A percentile compares a stretch with the other conserved stretches of the same genome.
phyloP scores from a whole-genome alignment of 805 yeast species.

The Sugiyamaella americana region DNA sequence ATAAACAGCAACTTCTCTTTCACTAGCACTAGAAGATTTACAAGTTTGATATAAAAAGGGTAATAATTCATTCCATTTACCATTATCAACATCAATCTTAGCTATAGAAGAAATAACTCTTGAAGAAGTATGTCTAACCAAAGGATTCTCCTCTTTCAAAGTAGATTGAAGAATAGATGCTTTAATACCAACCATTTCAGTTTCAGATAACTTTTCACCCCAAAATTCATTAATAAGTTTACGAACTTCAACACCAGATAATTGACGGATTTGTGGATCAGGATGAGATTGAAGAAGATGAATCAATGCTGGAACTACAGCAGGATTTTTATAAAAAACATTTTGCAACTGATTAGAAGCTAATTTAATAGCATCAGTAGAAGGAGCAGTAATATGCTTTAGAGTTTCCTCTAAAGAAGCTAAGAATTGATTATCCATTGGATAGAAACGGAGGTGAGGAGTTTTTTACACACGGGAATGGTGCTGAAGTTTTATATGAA shows the following conservation, averaged over 20 bases:
- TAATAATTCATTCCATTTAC: constrained; percentile 71
- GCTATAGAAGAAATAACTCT: constrained; percentile 86
- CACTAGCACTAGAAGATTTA: constrained; percentile 48
- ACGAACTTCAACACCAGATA: constrained; percentile 96
- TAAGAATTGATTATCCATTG: constrained; percentile 46
- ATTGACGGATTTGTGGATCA: constrained; percentile 70
- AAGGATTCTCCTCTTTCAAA: constrained; percentile 53
- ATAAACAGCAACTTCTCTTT: constrained; percentile 77
- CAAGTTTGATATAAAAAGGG: constrained; percentile 66
- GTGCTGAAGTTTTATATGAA: too few species aligned
- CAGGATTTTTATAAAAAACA: constrained; percentile 65
- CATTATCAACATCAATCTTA: constrained; percentile 59
- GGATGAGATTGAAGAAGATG: constrained; percentile 69
- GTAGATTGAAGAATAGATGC: constrained; percentile 62
- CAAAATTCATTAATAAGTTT: constrained; percentile 72
- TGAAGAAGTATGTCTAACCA: constrained; percentile 82
- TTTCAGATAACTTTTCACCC: constrained; percentile 41
- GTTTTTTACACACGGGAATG: too few species aligned
- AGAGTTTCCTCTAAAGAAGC: constrained; percentile 72
- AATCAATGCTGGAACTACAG: constrained; percentile 73
- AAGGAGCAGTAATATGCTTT: constrained; percentile 73
- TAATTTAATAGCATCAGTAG: constrained; percentile 62
- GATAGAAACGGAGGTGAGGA: too few species aligned
- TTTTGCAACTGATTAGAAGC: constrained; percentile 71
- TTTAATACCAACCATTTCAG: constrained; percentile 56